These are phyloP conservation scores for Cubamyces lactineus DNA, from an alignment of 768 basidiomycete species.

Conservation along the genomic window DNA sequence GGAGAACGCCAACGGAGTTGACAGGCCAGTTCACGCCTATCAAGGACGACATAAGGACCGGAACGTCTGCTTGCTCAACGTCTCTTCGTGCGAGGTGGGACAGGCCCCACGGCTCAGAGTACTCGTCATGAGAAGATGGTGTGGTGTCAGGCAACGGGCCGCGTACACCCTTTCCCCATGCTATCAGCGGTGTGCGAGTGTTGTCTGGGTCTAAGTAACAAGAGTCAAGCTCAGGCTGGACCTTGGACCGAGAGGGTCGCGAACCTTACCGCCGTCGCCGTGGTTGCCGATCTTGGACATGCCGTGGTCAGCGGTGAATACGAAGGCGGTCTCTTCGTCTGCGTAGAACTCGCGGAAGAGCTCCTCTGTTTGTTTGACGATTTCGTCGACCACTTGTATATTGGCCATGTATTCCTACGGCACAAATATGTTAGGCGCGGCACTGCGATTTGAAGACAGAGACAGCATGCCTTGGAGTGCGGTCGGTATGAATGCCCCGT, in stretches of 20 bases:
- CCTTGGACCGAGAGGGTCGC: not conserved
- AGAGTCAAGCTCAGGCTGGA: not conserved
- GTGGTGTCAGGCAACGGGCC: constrained; percentile 59
- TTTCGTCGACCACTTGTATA: constrained; percentile 75
- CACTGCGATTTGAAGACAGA: not conserved
- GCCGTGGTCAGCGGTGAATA: constrained; percentile 90
- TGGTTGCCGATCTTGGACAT: constrained; percentile 91
- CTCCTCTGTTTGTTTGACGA: constrained; percentile 67
- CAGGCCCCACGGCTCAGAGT: constrained; percentile 67
- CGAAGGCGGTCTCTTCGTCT: constrained; percentile 69
- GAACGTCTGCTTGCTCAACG: constrained; percentile 82
- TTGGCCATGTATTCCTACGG: constrained; percentile 83
- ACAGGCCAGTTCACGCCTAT: constrained; percentile 77
- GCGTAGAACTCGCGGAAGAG: constrained; percentile 66
- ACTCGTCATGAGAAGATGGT: constrained; percentile 67
- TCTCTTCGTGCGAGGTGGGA: constrained; percentile 65
- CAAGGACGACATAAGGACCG: constrained; percentile 76
- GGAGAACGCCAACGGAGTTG: constrained; percentile 81
- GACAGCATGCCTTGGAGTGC: constrained; percentile 61
- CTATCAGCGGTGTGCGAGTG: constrained; percentile 81
- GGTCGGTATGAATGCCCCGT: constrained; percentile 88
- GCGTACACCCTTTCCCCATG: constrained; percentile 81
- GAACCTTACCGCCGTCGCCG: constrained; percentile 69
- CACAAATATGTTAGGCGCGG: not conserved
- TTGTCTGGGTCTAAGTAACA: constrained; percentile 72